phyloP scores from a whole-genome alignment of 2,329 filamentous ascomycete species.

The Colletotrichum cuscutae region DNA sequence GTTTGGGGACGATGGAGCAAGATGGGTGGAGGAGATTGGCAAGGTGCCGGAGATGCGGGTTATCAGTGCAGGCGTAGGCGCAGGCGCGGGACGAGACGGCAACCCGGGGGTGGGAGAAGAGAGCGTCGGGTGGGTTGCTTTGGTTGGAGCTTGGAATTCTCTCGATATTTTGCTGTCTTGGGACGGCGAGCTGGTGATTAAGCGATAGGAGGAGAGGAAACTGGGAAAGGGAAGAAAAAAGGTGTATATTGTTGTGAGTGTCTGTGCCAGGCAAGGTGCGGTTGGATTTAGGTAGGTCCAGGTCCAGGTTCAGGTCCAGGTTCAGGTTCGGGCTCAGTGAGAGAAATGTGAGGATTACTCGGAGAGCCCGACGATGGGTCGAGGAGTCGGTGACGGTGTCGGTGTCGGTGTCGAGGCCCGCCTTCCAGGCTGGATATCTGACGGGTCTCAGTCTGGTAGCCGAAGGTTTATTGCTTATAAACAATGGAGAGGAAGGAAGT shows the following conservation, averaged over 20 bases:
- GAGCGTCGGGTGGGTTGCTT: slow-evolving; percentile 12
- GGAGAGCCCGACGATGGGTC: slow-evolving; percentile 6
- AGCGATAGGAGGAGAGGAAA: background rate
- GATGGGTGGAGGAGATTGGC: slow-evolving; percentile 23
- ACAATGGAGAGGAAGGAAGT: background rate
- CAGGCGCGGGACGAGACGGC: slow-evolving; percentile 2
- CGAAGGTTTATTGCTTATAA: background rate
- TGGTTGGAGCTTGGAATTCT: slow-evolving; percentile 6
- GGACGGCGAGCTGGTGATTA: too few species aligned
- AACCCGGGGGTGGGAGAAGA: background rate
- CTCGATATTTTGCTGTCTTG: background rate
- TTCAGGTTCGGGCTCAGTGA: background rate
- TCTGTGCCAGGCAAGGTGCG: background rate
- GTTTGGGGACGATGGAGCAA: slow-evolving; percentile 18
- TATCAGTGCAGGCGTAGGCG: slow-evolving; percentile 11
- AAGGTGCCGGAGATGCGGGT: slow-evolving; percentile 29
- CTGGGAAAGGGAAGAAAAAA: background rate
- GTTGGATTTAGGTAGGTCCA: background rate
- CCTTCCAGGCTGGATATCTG: background rate
- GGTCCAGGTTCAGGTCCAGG: too few species aligned
- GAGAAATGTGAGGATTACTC: slow-evolving; percentile 4
- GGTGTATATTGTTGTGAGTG: background rate
- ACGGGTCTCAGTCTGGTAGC: background rate
- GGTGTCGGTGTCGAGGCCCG: background rate
- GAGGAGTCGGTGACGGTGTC: background rate